phyloP scores from a whole-genome alignment of 768 basidiomycete species.

The Rhizopogon salebrosus region DNA sequence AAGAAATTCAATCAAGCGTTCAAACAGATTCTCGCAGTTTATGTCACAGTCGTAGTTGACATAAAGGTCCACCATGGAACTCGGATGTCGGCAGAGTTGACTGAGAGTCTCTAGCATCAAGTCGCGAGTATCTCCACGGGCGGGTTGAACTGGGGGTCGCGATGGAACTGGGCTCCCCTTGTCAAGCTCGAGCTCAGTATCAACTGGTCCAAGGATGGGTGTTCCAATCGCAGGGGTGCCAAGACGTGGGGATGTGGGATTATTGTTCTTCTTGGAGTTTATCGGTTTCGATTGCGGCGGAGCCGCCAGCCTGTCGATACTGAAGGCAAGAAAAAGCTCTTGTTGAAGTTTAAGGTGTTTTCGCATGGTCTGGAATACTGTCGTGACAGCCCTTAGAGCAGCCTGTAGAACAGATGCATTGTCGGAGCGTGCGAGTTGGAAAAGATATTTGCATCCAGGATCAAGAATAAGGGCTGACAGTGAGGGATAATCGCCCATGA shows the following conservation, averaged over 20 bases:
- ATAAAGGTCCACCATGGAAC: constrained; percentile 95
- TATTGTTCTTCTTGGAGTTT: constrained; percentile 27
- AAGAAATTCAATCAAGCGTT: constrained; percentile 81
- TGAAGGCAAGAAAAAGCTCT: constrained; percentile 92
- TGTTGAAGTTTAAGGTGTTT: constrained; percentile 87
- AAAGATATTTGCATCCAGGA: constrained; percentile 91
- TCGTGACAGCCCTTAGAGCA: constrained; percentile 80
- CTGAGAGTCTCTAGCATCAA: constrained; percentile 84
- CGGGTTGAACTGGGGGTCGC: constrained; percentile 63
- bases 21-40: constrained; percentile 95
- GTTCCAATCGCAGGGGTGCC: constrained; percentile 43
- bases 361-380: constrained; percentile 84
- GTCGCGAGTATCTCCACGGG: constrained; percentile 82
- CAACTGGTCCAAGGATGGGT: constrained; percentile 35
- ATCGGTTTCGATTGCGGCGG: constrained; percentile 31
- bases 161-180: constrained; percentile 47
- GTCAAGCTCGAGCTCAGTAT: constrained; percentile 39
- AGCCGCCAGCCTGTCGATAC: constrained; percentile 82
- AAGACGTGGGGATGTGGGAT: constrained; percentile 44
- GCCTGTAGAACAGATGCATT: constrained; percentile 73
- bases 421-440: constrained; percentile 93
- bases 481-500: constrained; percentile 73
- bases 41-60: constrained; percentile 96
- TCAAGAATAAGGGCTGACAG: constrained; percentile 76
- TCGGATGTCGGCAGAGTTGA: constrained; percentile 75